Conservation (phyloP, 352 stramenopile genomes). For the Phytophthora sp. region DNA sequence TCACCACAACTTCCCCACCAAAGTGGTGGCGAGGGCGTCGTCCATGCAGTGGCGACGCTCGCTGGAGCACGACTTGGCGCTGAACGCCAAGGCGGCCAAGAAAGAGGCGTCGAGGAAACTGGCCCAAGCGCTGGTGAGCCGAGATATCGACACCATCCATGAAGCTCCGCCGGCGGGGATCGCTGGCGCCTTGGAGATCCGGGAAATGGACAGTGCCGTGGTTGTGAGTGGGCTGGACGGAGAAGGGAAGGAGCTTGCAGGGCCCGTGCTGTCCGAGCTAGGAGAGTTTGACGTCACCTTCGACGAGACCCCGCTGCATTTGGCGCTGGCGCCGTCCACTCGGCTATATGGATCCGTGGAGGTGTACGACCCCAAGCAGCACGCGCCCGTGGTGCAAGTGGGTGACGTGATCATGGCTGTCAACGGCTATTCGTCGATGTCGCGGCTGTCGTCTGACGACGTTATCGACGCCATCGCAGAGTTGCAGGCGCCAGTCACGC, state of each 20-base stretch:
- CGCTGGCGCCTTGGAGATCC: slow-evolving; percentile 14
- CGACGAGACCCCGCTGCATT: slow-evolving; percentile 49
- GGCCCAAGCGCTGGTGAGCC: slow-evolving; percentile 33
- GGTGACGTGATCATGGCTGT: slow-evolving; percentile 74
- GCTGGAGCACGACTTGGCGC: slow-evolving; percentile 57
- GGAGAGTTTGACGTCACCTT: slow-evolving; percentile 72
- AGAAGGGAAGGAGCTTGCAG: slow-evolving; percentile 13
- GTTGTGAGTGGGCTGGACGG: slow-evolving; percentile 20
- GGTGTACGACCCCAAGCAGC: slow-evolving; percentile 66
- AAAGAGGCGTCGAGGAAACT: slow-evolving; percentile 21
- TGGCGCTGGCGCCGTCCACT: slow-evolving; percentile 68
- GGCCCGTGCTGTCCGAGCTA: slow-evolving; percentile 37
- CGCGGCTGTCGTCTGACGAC: slow-evolving; percentile 57
- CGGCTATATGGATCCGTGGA: slow-evolving; percentile 79
- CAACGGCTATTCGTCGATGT: slow-evolving; percentile 56
- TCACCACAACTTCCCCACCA: slow-evolving; percentile 32
- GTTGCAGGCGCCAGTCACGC: slow-evolving; percentile 49
- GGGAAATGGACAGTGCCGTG: slow-evolving; percentile 23
- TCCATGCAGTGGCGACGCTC: slow-evolving; percentile 73
- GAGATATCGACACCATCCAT: slow-evolving; percentile 14
- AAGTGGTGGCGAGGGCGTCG: slow-evolving; percentile 56
- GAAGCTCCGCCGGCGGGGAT: slow-evolving; percentile 18
- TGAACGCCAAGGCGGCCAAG: slow-evolving; percentile 39
- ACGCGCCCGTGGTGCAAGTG: slow-evolving; percentile 50
- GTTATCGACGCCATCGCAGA: slow-evolving; percentile 60